These are phyloP conservation scores for Alternaria conjuncta DNA, from an alignment of 2,329 filamentous ascomycete genomes.

Conservation along the genomic window DNA sequence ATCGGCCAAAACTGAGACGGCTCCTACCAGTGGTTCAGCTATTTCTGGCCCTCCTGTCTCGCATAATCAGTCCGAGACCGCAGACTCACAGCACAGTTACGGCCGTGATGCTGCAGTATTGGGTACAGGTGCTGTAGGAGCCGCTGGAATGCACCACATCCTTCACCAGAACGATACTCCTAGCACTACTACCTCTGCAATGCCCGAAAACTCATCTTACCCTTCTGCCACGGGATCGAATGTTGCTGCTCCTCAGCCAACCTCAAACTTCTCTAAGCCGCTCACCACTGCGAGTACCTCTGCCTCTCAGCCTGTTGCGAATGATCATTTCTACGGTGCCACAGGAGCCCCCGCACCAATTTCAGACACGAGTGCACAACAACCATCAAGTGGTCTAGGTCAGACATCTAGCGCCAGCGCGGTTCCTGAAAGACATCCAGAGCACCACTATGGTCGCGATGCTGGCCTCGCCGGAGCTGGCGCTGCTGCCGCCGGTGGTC, in stretches of 20 bases:
- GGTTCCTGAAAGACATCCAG: conserved; percentile 2
- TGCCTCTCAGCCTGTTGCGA: background rate
- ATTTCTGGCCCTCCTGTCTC: conserved; percentile 15
- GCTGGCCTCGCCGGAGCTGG: conserved; percentile 27
- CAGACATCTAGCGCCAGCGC: background rate
- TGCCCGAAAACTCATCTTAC: background rate
- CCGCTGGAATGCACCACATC: background rate
- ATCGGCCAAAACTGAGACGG: conserved; percentile 10
- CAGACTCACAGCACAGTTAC: conserved; percentile 26
- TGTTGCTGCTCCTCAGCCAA: background rate
- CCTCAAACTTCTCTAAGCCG: conserved; percentile 5
- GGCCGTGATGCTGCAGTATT: conserved; percentile 25
- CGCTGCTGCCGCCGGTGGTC: conserved; percentile 20
- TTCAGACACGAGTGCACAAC: background rate
- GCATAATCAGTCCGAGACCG: conserved; percentile 6
- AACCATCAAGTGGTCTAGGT: background rate
- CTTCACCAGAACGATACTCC: conserved; percentile 4
- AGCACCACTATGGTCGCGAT: conserved; percentile 37
- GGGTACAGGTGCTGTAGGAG: background rate
- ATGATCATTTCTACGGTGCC: conserved; percentile 14
- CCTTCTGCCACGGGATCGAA: background rate
- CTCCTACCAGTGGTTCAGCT: conserved; percentile 7
- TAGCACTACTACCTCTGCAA: conserved; percentile 2
- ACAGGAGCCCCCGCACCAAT: conserved; percentile 15
- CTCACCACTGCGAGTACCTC: conserved; percentile 1